These are phyloP conservation scores for Arthroderma sp. DNA, from an alignment of 2,329 filamentous ascomycete genomes.

Conservation along the genomic window DNA sequence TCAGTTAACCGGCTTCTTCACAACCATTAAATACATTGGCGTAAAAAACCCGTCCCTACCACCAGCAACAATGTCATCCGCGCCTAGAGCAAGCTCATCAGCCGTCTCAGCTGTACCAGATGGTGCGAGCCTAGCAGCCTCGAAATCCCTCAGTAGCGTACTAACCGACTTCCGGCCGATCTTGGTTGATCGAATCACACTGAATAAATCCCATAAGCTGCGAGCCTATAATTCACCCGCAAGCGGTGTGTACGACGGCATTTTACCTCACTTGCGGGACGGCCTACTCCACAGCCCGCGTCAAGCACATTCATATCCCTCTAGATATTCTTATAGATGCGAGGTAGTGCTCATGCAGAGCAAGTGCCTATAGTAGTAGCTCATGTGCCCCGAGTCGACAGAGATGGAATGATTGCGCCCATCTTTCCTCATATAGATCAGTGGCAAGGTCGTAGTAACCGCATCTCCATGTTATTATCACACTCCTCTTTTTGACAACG, in stretches of 20 bases:
- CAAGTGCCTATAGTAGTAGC: slow-evolving; percentile 78
- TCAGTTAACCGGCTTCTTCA: slow-evolving; percentile 3
- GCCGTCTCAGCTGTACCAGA: not conserved
- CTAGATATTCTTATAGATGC: slow-evolving; percentile 71
- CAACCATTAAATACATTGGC: slow-evolving; percentile 6
- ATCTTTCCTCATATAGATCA: slow-evolving; percentile 91
- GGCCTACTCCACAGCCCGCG: slow-evolving; percentile 91
- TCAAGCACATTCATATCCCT: slow-evolving; percentile 83
- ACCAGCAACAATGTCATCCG: not conserved
- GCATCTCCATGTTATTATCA: slow-evolving; percentile 6
- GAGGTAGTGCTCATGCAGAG: slow-evolving; percentile 94
- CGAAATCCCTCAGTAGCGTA: not conserved
- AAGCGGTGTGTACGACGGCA: slow-evolving; percentile 91
- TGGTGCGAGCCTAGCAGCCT: not conserved
- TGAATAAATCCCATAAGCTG: not conserved
- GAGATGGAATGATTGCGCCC: slow-evolving; percentile 95
- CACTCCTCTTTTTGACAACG: not conserved
- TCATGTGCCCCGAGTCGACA: slow-evolving; percentile 83
- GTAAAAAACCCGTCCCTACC: not conserved
- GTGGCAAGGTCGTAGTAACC: slow-evolving; percentile 97
- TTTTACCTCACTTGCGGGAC: slow-evolving; percentile 69
- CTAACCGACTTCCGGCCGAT: not conserved
- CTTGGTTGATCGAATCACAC: not conserved
- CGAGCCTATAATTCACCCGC: slow-evolving; percentile 41
- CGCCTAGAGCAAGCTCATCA: not conserved